These are phyloP conservation scores for Paracoccidioides lutzii DNA, from an alignment of 2,329 filamentous ascomycete genomes.

Conservation along the genomic window DNA sequence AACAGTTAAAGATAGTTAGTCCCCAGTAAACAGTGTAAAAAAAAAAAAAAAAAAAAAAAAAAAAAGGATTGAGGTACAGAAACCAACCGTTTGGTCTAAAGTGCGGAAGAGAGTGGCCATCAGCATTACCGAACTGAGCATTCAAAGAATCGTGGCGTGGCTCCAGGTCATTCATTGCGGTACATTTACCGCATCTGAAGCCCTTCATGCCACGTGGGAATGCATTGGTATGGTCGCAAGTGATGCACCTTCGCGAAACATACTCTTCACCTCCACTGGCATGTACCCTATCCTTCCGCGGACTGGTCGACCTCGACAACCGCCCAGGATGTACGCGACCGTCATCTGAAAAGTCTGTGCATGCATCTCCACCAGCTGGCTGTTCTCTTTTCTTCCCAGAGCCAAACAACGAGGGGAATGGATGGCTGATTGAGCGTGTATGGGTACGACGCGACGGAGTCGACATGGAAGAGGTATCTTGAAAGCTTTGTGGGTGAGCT, in stretches of 20 bases:
- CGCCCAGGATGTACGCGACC: background rate
- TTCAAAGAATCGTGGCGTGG: conserved; percentile 22
- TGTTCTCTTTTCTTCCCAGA: conserved; percentile 1
- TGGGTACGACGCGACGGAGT: conserved; percentile 26
- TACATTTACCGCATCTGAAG: conserved; percentile 72
- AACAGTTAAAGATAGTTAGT: too few relatives aligned
- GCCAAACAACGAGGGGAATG: conserved; percentile 59
- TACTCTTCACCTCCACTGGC: conserved; percentile 45
- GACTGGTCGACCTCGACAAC: conserved; percentile 20
- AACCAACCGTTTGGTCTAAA: background rate
- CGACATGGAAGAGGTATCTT: background rate
- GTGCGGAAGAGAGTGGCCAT: background rate
- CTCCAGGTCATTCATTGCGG: conserved; percentile 70
- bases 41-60: background rate
- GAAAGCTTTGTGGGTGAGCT: background rate
- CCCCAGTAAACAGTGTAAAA: background rate
- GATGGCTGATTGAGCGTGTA: conserved; percentile 63
- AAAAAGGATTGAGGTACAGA: background rate
- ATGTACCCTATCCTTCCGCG: conserved; percentile 24
- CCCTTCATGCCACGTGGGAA: conserved; percentile 62
- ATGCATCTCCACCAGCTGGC: background rate
- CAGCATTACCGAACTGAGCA: background rate
- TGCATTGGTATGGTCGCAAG: conserved; percentile 65
- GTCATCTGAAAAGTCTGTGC: background rate
- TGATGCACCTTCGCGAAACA: conserved; percentile 65